A percentile compares a stretch with the other conserved stretches of the same genome.
These are phyloP conservation scores for Arachis hypogaea DNA, from an alignment of 306 rosid genomes.

Conservation along the genomic window DNA sequence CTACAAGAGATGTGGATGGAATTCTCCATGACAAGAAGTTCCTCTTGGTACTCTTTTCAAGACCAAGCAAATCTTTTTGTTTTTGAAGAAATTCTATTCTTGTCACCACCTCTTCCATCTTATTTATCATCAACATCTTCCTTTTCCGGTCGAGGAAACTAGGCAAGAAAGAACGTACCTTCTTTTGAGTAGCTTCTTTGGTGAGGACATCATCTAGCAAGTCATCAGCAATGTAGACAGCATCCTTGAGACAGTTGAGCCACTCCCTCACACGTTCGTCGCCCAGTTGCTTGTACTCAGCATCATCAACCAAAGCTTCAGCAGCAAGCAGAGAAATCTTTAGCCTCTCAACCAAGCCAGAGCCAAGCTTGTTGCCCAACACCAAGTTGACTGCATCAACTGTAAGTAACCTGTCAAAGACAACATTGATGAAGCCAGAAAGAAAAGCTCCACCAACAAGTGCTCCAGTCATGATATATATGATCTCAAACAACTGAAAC, in stretches of 20 bases:
- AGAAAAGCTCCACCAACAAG: no score
- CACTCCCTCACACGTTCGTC: background rate
- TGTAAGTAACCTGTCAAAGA: no score
- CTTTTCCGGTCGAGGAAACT: background rate
- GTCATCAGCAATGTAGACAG: conserved; percentile 2
- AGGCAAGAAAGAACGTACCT: background rate
- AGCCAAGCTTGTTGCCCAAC: no score
- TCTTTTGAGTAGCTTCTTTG: background rate
- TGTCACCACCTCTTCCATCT: background rate
- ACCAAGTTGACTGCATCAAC: no score
- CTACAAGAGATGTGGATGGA: background rate
- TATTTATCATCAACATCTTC: background rate
- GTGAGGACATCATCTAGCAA: conserved; percentile 36
- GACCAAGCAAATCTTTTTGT: background rate
- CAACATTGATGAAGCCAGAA: no score
- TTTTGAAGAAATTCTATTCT: background rate
- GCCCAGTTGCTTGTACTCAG: background rate
- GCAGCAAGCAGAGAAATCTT: background rate
- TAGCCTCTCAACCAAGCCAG: background rate
- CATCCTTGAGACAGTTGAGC: background rate
- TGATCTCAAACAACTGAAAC: no score
- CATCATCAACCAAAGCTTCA: background rate
- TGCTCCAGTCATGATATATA: no score
- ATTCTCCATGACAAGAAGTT: background rate
- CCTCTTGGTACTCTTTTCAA: background rate